These are phyloP conservation scores for Austropuccinia psidii DNA, from an alignment of 1,284 basidiomycete genomes.

Conservation along the genomic window DNA sequence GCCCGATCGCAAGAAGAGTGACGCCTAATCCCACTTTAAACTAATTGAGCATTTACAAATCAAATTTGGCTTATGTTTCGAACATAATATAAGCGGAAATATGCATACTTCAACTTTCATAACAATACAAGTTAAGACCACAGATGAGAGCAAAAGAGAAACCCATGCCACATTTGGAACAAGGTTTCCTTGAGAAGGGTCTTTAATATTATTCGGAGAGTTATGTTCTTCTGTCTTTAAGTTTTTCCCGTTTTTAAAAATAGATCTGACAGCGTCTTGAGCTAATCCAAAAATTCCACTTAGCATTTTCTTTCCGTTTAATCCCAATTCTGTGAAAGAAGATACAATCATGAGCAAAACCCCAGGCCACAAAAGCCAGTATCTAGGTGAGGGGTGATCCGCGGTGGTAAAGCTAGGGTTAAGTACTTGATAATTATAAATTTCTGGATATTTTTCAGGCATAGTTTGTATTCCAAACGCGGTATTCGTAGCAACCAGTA, in stretches of 20 bases:
- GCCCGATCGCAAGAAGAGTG: conserved; percentile 50
- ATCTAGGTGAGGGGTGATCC: conserved; percentile 57
- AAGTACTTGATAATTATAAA: conserved; percentile 50
- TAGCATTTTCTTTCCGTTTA: conserved; percentile 45
- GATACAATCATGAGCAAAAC: conserved; percentile 51
- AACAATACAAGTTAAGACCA: conserved; percentile 56
- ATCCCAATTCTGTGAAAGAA: conserved; percentile 46
- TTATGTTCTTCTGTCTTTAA: conserved; percentile 13
- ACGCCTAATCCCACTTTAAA: conserved; percentile 46
- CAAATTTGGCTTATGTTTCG: not conserved
- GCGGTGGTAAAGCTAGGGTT: conserved; percentile 47
- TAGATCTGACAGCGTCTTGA: conserved; percentile 38
- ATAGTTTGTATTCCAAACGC: conserved; percentile 40
- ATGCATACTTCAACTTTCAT: conserved; percentile 47
- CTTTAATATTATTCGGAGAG: conserved; percentile 49
- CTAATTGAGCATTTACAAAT: conserved; percentile 36
- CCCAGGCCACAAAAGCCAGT: conserved; percentile 65
- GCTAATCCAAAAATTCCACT: conserved; percentile 42
- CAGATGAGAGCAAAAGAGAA: conserved; percentile 53
- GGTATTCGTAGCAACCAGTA: conserved; percentile 55
- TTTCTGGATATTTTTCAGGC: conserved; percentile 51
- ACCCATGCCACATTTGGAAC: conserved; percentile 58
- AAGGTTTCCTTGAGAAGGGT: conserved; percentile 55
- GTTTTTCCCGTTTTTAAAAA: conserved; percentile 36
- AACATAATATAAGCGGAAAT: conserved; percentile 49